phyloP scores from a whole-genome alignment of 441 rosid species.

The Populus hybrid region DNA sequence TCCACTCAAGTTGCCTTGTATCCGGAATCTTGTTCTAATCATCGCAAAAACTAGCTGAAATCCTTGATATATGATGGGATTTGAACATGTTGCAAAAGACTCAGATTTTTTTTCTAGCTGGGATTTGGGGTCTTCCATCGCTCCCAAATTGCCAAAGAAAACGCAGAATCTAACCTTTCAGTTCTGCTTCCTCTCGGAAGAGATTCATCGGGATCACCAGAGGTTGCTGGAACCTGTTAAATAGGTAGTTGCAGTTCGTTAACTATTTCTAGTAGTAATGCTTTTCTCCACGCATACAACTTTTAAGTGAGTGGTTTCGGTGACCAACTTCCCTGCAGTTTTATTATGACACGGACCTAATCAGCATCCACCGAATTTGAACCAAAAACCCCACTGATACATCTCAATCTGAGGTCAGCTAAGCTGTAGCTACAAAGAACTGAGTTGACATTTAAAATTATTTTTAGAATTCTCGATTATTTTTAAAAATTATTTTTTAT shows the following conservation, averaged over 20 bases:
- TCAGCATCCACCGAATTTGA: no score
- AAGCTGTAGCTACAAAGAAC: not conserved
- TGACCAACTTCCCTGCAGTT: not conserved
- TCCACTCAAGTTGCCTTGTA: no score
- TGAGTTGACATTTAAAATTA: not conserved
- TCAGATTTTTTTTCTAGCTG: not conserved
- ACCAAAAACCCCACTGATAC: not conserved
- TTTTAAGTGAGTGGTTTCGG: not conserved
- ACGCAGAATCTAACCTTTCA: not conserved
- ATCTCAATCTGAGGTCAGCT: not conserved
- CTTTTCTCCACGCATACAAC: not conserved
- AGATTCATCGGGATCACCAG: conserved; percentile 16
- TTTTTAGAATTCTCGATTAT: no score
- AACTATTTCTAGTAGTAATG: not conserved
- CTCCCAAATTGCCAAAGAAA: not conserved
- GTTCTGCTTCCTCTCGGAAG: not conserved
- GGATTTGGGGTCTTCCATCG: not conserved
- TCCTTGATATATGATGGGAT: not conserved
- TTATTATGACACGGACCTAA: no score
- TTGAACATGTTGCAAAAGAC: not conserved
- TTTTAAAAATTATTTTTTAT: no score
- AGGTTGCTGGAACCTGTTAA: conserved; percentile 16
- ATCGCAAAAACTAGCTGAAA: not conserved
- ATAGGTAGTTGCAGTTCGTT: not conserved
- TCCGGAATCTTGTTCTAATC: not conserved